phyloP scores from a whole-genome alignment of 352 stramenopile species.

The Phytophthora pinifolia region DNA sequence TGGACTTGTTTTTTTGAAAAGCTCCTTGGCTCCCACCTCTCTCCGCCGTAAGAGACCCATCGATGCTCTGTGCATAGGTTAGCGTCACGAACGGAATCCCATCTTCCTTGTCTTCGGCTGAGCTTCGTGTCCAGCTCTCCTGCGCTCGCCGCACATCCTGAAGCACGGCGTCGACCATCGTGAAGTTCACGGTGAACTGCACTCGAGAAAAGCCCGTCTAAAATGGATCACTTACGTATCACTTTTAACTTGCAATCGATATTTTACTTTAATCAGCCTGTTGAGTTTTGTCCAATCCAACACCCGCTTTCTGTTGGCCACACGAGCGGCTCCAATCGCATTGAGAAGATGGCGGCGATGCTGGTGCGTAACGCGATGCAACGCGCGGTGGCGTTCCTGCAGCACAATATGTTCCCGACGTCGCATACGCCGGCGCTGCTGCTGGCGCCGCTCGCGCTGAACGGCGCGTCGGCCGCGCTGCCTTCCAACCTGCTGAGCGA shows the following conservation, averaged over 20 bases:
- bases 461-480: slow-evolving; percentile 31
- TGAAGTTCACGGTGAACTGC: too few relatives aligned
- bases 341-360: slow-evolving; percentile 54
- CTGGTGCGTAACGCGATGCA: slow-evolving; percentile 72
- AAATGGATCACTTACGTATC: not conserved
- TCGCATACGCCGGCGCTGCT: slow-evolving; percentile 33
- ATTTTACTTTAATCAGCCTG: too few relatives aligned
- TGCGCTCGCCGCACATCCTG: slow-evolving; percentile 26
- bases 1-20: not conserved
- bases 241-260: too few relatives aligned
- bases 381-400: slow-evolving; percentile 60
- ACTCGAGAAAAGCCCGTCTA: not conserved
- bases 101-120: not conserved
- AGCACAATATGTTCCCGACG: slow-evolving; percentile 47
- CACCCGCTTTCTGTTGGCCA: slow-evolving; percentile 21
- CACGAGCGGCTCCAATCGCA: slow-evolving; percentile 18
- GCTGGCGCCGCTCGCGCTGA: slow-evolving; percentile 31
- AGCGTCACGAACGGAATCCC: slow-evolving; percentile 67
- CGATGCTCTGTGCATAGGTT: slow-evolving; percentile 90
- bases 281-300: too few relatives aligned
- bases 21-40: slow-evolving; percentile 36
- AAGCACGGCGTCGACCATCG: slow-evolving; percentile 26
- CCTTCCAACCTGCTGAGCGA: slow-evolving; percentile 61
- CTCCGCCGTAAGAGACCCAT: slow-evolving; percentile 74
- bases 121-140: slow-evolving; percentile 18